Base-by-base conservation (phyloP, 2,329 filamentous ascomycete genomes). In the Geoglossum cookeanum region DNA sequence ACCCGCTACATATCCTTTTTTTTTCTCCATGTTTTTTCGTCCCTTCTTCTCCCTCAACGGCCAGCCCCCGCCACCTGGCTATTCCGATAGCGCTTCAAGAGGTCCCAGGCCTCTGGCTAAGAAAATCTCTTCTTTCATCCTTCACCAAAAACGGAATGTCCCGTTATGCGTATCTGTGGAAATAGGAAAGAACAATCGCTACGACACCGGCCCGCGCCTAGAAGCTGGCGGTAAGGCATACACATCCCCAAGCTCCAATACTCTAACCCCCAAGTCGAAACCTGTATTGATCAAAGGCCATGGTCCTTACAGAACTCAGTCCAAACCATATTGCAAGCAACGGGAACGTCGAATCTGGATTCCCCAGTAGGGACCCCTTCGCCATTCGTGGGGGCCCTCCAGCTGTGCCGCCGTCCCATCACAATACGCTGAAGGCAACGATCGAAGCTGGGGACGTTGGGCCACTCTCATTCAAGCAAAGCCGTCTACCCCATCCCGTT, bases 361-460 rank as follows among this genome's bases (percentile, higher is more conserved):
- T n/a, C 15, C 49, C 49, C 9, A 9, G 15, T 3, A 22, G 49
- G 15, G 30, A 17, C 6, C 22, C 49, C 6, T 3, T 15, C 15
- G 49, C 29, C 33, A 35, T 4, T 53, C 30, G 22, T 11, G 17
- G 49, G 37, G 22, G 30, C 30, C 4, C 9, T 17, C 9, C 42
- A 45, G 9, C 15, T 5, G 22, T 17, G 15, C 5, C 42, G n/a
- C 13, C 13, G n/a, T 22, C n/a, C 30, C 32, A 7, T 15, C 49
- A 37, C 37, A 76, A 78, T 65, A 82, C 83, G 80, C 70, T 83
- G 59, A 83, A 78, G 68, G 83, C 76, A 3, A 81, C 78, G 1
- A 83, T 79, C 0, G 80, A 83, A 64, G 81, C 79, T 7, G 79
- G 80, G n/a, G 78, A 83, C 61, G 79, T 81, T 61, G 79, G 78